A percentile compares a stretch with the other conserved stretches of the same genome.
Conservation (phyloP, 768 basidiomycete species). For the Galerina sulciceps region DNA sequence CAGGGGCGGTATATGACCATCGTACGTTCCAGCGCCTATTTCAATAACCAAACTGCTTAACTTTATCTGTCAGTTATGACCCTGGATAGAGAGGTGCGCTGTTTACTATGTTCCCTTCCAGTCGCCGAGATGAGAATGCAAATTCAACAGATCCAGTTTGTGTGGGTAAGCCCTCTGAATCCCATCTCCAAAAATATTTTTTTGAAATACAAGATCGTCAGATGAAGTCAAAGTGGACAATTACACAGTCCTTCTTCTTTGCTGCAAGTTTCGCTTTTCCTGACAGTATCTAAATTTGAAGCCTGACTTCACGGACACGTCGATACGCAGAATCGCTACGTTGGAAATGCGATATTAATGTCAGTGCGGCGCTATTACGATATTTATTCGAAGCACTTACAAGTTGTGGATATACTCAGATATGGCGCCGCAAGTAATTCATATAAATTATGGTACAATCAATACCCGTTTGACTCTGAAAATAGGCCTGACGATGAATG, state of each 20-base stretch:
- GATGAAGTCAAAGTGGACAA: not conserved
- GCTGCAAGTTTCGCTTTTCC: not conserved
- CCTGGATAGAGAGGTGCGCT: not conserved
- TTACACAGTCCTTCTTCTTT: not conserved
- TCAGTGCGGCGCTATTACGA: not conserved
- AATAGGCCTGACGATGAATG: not conserved
- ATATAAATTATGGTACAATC: not conserved
- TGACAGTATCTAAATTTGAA: not conserved
- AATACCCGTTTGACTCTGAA: not conserved
- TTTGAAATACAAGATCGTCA: not conserved
- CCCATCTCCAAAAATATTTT: not conserved
- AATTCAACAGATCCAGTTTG: not conserved
- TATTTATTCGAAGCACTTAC: not conserved
- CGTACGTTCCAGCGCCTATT: not conserved
- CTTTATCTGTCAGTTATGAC: not conserved
- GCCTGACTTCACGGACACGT: no score
- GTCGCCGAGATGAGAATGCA: not conserved
- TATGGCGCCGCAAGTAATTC: conserved; percentile 1
- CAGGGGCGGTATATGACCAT: conserved; percentile 3
- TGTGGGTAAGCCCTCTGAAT: not conserved
- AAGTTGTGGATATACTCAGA: not conserved
- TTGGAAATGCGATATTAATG: conserved; percentile 1
- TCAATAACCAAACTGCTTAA: not conserved
- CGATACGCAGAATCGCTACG: conserved; percentile 3
- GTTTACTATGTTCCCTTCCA: not conserved